Conservation (phyloP, 805 yeast genomes). For the Ogataea corticis region DNA sequence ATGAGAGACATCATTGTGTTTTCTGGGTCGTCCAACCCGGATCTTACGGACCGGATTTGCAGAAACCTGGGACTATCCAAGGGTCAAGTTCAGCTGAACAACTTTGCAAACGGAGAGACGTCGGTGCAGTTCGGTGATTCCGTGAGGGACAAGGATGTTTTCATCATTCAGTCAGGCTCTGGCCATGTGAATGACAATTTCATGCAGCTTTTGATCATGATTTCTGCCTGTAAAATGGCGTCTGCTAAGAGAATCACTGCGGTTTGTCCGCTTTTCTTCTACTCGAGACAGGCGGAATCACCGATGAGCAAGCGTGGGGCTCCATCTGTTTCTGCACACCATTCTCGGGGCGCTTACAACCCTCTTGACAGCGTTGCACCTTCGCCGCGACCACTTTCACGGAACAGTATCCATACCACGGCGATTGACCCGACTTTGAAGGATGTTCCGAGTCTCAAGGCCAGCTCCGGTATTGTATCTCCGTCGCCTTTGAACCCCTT, state of each 20-base stretch:
- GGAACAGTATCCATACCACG: conserved; percentile 20
- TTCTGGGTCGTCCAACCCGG: conserved; percentile 90
- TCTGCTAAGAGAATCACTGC: conserved; percentile 88
- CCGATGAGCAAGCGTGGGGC: conserved; percentile 81
- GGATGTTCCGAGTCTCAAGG: conserved; percentile 11
- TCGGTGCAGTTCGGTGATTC: conserved; percentile 82
- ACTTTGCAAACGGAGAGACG: conserved; percentile 91
- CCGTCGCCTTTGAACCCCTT: conserved; percentile 16
- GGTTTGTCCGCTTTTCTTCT: conserved; percentile 90
- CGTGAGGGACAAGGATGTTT: conserved; percentile 95
- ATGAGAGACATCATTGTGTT: conserved; percentile 87
- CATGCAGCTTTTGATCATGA: conserved; percentile 77
- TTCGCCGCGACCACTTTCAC: conserved; percentile 44
- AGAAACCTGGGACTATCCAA: conserved; percentile 70
- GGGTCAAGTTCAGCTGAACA: conserved; percentile 64
- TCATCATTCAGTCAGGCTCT: conserved; percentile 82
- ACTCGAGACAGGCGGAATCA: conserved; percentile 93
- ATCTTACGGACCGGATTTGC: conserved; percentile 73
- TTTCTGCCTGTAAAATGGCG: conserved; percentile 92
- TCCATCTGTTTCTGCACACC: conserved; percentile 45
- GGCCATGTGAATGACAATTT: conserved; percentile 87
- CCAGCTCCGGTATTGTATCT: conserved; percentile 2
- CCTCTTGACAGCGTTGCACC: conserved; percentile 46
- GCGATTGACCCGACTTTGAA: conserved; percentile 15
- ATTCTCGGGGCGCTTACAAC: conserved; percentile 9